Percentiles rank a stretch among this genome's conserved stretches.
Evolutionary conservation across 345 rosid species (phyloP).

Genomic region (Fremontodendron californicum): DNA sequence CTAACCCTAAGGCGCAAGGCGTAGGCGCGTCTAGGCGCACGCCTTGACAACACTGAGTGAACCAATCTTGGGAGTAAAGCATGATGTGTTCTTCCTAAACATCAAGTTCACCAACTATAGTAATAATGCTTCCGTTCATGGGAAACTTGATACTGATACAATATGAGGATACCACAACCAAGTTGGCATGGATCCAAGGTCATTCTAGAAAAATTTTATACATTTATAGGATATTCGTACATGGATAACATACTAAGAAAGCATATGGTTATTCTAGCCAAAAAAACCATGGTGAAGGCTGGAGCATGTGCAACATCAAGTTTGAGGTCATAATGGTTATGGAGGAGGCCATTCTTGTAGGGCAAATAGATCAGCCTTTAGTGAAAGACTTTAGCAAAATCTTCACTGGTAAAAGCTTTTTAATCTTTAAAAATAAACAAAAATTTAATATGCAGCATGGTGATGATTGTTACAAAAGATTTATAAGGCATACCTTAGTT

Average conservation of each 20-base stretch:
- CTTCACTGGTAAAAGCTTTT: background rate
- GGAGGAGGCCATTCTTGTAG: background rate
- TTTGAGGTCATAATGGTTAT: background rate
- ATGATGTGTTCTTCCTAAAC: background rate
- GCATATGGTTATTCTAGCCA: too few relatives aligned
- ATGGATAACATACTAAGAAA: background rate
- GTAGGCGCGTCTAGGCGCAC: too few relatives aligned
- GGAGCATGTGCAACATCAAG: background rate
- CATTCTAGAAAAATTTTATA: background rate
- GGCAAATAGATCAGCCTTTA: background rate
- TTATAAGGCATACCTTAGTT: conserved; percentile 53
- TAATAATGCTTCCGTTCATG: background rate
- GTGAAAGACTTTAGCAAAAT: background rate
- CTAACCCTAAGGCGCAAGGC: too few relatives aligned
- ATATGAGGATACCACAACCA: background rate
- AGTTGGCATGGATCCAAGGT: background rate
- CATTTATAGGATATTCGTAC: background rate
- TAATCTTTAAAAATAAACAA: background rate
- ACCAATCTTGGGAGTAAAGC: background rate
- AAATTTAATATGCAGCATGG: background rate
- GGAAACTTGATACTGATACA: background rate
- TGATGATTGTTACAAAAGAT: background rate
- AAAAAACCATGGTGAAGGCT: background rate
- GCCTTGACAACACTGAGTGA: too few relatives aligned
- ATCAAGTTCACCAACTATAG: background rate